A percentile compares a stretch with the other conserved stretches of the same genome.
Conservation (phyloP, 305 asterid species). For the Fraxinus xanthoxyloides region DNA sequence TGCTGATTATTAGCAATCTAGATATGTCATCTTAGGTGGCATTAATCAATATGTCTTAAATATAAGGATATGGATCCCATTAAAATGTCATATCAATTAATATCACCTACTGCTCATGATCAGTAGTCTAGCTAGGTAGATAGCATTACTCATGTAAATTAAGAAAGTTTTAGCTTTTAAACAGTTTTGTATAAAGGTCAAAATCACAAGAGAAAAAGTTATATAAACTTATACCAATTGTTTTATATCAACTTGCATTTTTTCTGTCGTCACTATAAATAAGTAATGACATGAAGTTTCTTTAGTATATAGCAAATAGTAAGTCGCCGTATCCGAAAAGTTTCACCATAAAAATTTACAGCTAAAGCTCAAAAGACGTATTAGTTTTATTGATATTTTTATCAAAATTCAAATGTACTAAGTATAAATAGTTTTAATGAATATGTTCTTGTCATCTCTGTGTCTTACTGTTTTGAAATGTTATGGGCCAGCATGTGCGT, state of each 20-base stretch:
- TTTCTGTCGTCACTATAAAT: background rate
- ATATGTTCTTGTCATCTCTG: background rate
- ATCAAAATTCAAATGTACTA: background rate
- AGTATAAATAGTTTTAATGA: background rate
- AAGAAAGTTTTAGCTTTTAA: background rate
- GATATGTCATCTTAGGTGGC: background rate
- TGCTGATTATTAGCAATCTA: background rate
- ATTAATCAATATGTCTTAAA: background rate
- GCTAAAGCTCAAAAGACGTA: background rate
- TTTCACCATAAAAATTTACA: background rate
- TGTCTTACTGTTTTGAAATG: background rate
- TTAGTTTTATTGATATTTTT: background rate
- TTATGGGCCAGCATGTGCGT: background rate
- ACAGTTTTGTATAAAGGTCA: background rate
- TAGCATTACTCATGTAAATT: background rate
- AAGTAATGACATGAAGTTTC: background rate
- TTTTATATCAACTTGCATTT: background rate
- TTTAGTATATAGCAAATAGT: background rate
- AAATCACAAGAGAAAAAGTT: background rate
- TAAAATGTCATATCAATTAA: background rate
- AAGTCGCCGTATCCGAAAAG: background rate
- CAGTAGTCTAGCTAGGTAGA: background rate
- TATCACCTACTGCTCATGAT: background rate
- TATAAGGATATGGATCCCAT: background rate
- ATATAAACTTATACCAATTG: background rate